Conservation (phyloP, 805 yeast species). For the Zygotorulaspora florentina region DNA sequence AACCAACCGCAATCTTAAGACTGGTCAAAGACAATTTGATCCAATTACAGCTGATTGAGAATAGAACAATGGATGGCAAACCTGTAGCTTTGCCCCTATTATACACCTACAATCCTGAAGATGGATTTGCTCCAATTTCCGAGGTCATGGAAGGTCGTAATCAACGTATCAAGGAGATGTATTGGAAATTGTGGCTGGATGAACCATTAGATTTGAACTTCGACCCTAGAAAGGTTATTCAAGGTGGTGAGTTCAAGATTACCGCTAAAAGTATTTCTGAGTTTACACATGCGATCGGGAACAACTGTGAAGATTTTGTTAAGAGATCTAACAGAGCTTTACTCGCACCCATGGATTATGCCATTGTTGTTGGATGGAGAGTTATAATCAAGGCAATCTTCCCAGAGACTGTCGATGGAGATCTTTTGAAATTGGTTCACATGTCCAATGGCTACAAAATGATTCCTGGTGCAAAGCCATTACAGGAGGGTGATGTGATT, state of each 20-base stretch:
- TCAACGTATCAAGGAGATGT: conserved; percentile 87
- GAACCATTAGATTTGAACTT: conserved; percentile 61
- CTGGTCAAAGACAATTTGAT: conserved; percentile 50
- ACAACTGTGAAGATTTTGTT: conserved; percentile 94
- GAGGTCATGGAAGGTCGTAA: conserved; percentile 91
- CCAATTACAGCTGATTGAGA: conserved; percentile 73
- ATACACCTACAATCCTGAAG: conserved; percentile 73
- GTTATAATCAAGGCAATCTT: conserved; percentile 97
- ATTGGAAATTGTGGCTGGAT: conserved; percentile 94
- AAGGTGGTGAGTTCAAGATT: conserved; percentile 64
- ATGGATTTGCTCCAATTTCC: conserved; percentile 93
- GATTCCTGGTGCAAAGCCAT: conserved; percentile 87
- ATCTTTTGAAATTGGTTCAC: conserved; percentile 87
- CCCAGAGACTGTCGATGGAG: conserved; percentile 96
- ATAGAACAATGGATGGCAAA: conserved; percentile 73
- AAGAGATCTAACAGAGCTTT: conserved; percentile 78
- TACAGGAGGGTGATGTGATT: conserved; percentile 83
- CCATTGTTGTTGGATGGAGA: conserved; percentile 97
- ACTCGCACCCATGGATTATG: conserved; percentile 98
- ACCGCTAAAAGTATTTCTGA: conserved; percentile 77
- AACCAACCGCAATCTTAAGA: conserved; percentile 62
- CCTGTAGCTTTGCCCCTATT: conserved; percentile 74
- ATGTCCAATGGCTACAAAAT: conserved; percentile 90
- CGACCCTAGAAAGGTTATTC: conserved; percentile 65
- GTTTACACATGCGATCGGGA: conserved; percentile 95